These are phyloP conservation scores for Cucurbita ficifolia DNA, from an alignment of 306 rosid genomes.

Conservation along the genomic window DNA sequence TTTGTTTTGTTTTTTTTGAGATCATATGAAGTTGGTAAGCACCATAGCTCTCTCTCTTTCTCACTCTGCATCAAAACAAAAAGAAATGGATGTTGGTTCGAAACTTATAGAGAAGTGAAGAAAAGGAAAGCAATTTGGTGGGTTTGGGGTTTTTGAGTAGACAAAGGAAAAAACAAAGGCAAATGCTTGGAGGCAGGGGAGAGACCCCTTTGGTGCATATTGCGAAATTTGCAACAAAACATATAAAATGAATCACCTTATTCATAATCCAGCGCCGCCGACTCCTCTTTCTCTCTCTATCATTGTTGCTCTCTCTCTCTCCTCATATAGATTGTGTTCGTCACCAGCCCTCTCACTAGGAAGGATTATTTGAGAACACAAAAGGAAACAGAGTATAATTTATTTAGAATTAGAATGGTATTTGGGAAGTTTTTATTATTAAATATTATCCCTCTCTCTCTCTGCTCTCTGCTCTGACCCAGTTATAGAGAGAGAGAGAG, in stretches of 20 bases:
- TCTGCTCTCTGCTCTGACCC: slow-evolving; percentile 4
- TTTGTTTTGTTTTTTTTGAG: background rate
- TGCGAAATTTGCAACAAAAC: background rate
- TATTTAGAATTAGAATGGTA: background rate
- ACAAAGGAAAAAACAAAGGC: too few relatives aligned
- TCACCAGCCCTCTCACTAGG: slow-evolving; percentile 30
- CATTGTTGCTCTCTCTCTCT: background rate
- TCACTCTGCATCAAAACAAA: background rate
- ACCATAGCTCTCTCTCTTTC: background rate
- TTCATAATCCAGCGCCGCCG: slow-evolving; percentile 32
- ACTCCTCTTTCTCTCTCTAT: background rate
- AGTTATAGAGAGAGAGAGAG: slow-evolving; percentile 14
- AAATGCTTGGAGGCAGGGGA: background rate
- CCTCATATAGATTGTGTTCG: slow-evolving; percentile 20
- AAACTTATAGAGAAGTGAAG: background rate
- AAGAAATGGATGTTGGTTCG: background rate
- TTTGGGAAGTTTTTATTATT: background rate
- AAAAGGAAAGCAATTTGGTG: slow-evolving; percentile 2
- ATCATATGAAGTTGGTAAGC: background rate
- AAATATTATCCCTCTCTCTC: slow-evolving; percentile 7
- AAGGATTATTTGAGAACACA: background rate
- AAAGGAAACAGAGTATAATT: slow-evolving; percentile 8
- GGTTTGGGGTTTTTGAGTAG: background rate
- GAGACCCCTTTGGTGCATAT: background rate
- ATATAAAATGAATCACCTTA: background rate